Base-by-base conservation (phyloP, 352 stramenopile species). In the Globisporangium solare region DNA sequence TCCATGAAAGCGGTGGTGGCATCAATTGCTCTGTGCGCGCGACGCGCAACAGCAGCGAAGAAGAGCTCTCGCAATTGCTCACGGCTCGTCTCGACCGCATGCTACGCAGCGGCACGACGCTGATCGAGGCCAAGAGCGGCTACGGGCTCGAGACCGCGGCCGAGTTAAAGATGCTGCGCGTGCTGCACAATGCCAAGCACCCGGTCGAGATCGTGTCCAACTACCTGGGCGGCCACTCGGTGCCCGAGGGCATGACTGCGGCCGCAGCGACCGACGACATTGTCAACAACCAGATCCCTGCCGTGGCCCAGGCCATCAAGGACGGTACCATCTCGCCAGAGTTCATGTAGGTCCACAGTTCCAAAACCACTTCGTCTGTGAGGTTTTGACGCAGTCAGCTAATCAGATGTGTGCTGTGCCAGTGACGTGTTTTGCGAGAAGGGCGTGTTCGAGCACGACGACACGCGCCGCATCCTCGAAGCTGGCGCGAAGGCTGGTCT, bases 351-450 rank as follows among this genome's bases (percentile, higher is more conserved):
- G 66, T 63, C 2, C 52, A 17, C 54, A 7, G 27, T 7, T 24
- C 17, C 20, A 32, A 15, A 14, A 8, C 22, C 18, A 15, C 10
- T 35, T 35, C 0, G 4, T 35, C 27, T 6, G 6, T 35, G 27
- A 35, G 27, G 27, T 35, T 11, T 6, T n/a, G n/a, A 35, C 7
- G 27, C 27, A 35, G 27, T 35, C 6, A 6, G 27, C 39, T 43
- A 43, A 43, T 61, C 4, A 54, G n/a, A 32, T 3, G 4, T 22
- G 14, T 17, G 10, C 5, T 58, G 18, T 51, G 18, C 6, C 8
- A 81, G 67, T 45, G 77, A 94, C 49, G 80, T 89, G 27, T 94
- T 94, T 58, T 94, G 84, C 60, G 82, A 94, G 65, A 92, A 91
- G 61, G 79, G 80, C 0, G 83, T 94, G 4, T 94, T 92, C 45